Evolutionary conservation across 2,329 filamentous ascomycete species (phyloP).

Genomic region (Penicillium occitanis): DNA sequence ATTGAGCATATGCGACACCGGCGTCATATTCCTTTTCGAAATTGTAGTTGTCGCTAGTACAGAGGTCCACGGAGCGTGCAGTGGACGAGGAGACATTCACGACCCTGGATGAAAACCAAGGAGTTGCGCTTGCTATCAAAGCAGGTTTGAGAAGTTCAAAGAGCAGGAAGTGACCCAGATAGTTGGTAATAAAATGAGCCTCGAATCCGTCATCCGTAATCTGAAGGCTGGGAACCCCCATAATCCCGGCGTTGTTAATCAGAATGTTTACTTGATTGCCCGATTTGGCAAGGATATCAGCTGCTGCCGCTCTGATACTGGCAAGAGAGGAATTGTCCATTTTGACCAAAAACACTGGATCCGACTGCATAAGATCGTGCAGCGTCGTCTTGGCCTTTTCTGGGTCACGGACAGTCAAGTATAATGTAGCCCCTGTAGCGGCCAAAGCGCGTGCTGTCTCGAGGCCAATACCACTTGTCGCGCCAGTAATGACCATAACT

Average conservation of each 20-base stretch:
- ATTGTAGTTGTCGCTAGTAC: constrained; percentile 23
- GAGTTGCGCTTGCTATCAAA: constrained; percentile 26
- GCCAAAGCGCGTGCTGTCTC: constrained; percentile 48
- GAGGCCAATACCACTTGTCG: constrained; percentile 45
- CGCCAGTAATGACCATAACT: constrained; percentile 47
- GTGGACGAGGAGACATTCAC: constrained; percentile 47
- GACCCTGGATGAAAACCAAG: constrained; percentile 47
- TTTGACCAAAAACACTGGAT: constrained; percentile 36
- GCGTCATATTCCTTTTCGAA: constrained; percentile 30
- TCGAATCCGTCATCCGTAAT: constrained; percentile 37
- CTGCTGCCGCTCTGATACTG: constrained; percentile 36
- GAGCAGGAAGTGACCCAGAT: constrained; percentile 35
- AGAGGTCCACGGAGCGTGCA: constrained; percentile 39
- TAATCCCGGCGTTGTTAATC: constrained; percentile 24
- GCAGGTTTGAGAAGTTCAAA: constrained; percentile 30
- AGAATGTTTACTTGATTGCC: constrained; percentile 31
- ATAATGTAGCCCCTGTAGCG: constrained; percentile 48
- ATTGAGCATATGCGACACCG: constrained; percentile 46
- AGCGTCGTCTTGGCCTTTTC: constrained; percentile 36
- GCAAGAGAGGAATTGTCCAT: constrained; percentile 35
- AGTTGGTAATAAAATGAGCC: constrained; percentile 37
- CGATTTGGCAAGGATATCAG: constrained; percentile 38
- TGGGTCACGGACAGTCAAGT: constrained; percentile 46
- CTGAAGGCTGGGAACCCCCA: constrained; percentile 2
- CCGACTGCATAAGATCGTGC: constrained; percentile 22